Percentiles rank a stretch among this genome's conserved stretches.
phyloP scores from a whole-genome alignment of 441 rosid genomes.

The Macaranga tanarius region DNA sequence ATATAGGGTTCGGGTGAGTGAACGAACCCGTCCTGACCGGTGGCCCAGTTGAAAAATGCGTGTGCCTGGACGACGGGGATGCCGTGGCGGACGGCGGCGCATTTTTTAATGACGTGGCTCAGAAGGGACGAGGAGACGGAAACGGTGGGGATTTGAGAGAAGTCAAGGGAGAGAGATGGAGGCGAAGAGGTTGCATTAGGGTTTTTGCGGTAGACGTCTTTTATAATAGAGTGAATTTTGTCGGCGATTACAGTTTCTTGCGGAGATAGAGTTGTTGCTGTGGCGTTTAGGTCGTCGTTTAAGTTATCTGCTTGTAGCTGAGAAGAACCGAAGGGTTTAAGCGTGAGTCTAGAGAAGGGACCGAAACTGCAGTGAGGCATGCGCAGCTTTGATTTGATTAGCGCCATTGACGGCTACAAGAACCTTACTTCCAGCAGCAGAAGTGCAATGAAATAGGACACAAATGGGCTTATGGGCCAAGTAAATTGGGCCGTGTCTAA shows the following conservation, averaged over 20 bases:
- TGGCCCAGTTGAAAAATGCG: slow-evolving; percentile 80
- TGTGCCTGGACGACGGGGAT: slow-evolving; percentile 62
- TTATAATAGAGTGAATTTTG: slow-evolving; percentile 55
- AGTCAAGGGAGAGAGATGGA: slow-evolving; percentile 56
- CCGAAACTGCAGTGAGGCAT: slow-evolving; percentile 19
- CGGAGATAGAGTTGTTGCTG: slow-evolving; percentile 31
- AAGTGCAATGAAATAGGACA: no score
- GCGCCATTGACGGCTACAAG: slow-evolving; percentile 39
- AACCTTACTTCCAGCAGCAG: not conserved
- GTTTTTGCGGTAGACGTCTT: slow-evolving; percentile 69
- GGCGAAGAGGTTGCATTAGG: slow-evolving; percentile 42
- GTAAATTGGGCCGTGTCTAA: no score
- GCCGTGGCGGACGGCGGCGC: slow-evolving; percentile 64
- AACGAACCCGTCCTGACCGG: slow-evolving; percentile 34
- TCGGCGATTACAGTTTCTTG: slow-evolving; percentile 52
- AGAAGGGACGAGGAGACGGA: slow-evolving; percentile 46
- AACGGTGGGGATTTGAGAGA: slow-evolving; percentile 46
- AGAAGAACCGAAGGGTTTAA: slow-evolving; percentile 28
- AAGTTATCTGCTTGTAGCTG: slow-evolving; percentile 24
- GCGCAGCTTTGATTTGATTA: slow-evolving; percentile 38
- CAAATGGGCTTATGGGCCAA: no score
- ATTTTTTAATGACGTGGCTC: slow-evolving; percentile 54
- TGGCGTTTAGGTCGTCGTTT: slow-evolving; percentile 4
- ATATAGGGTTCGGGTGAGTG: slow-evolving; percentile 59
- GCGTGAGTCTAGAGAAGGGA: slow-evolving; percentile 23